These are phyloP conservation scores for Trametes sp. DNA, from an alignment of 1,284 basidiomycete genomes.

Conservation along the genomic window DNA sequence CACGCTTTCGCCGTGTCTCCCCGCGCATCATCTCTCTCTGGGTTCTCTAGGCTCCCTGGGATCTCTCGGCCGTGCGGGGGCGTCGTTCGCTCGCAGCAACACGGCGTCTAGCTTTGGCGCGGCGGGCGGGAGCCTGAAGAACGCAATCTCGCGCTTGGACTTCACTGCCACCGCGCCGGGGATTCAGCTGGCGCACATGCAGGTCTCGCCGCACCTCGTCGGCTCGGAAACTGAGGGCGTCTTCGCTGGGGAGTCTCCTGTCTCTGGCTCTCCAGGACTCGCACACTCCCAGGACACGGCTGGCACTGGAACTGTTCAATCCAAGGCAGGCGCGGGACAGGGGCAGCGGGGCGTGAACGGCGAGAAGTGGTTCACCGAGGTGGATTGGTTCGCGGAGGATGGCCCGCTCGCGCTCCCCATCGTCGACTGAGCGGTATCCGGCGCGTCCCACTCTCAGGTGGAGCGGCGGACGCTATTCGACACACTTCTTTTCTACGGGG, in stretches of 20 bases:
- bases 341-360: neutral
- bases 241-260: neutral
- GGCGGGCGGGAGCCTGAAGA: neutral
- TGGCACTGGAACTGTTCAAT: neutral
- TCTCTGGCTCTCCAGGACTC: neutral
- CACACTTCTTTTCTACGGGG: no score
- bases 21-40: conserved; percentile 7
- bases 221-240: neutral
- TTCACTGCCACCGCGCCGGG: neutral
- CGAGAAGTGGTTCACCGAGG: conserved; percentile 26
- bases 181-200: conserved; percentile 13
- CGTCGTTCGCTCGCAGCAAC: neutral
- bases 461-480: no score
- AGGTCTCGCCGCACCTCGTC: conserved; percentile 17
- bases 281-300: neutral
- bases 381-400: conserved; percentile 21
- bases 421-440: neutral
- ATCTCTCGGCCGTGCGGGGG: conserved; percentile 7
- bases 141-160: neutral
- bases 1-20: neutral
- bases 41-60: conserved; percentile 9
- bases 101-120: neutral
- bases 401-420: conserved; percentile 15
- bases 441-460: neutral
- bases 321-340: neutral